phyloP scores from a whole-genome alignment of 768 basidiomycete genomes.

The Erythrobasidium yunnanense region DNA sequence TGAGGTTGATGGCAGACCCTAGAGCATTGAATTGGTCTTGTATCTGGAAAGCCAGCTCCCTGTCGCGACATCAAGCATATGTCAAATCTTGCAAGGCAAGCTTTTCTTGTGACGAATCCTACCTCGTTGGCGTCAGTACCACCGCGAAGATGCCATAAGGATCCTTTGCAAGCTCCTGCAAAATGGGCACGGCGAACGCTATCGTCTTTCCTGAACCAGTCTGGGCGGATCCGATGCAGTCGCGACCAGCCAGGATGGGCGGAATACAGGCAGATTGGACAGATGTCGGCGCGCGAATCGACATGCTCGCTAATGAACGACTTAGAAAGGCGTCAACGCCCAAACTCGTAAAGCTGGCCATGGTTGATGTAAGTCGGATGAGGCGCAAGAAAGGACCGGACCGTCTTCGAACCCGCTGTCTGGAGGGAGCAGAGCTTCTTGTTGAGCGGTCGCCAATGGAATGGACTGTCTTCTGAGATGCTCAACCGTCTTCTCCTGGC shows the following conservation, averaged over 20 bases:
- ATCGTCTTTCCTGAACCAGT: conserved; percentile 97
- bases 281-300: conserved; percentile 71
- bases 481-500: too few relatives aligned
- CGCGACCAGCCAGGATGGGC: conserved; percentile 71
- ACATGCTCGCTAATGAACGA: conserved; percentile 62
- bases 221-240: conserved; percentile 95
- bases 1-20: conserved; percentile 66
- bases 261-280: conserved; percentile 86
- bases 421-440: too few relatives aligned
- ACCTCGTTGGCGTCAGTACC: conserved; percentile 91
- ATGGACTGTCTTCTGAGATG: too few relatives aligned
- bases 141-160: conserved; percentile 92
- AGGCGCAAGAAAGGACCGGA: too few relatives aligned
- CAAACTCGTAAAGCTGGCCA: conserved; percentile 41
- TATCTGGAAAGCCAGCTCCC: conserved; percentile 94
- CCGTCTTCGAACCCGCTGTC: too few relatives aligned
- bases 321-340: conserved; percentile 49
- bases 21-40: conserved; percentile 90
- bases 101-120: conserved; percentile 36
- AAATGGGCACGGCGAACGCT: conserved; percentile 88
- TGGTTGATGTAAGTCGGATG: background rate
- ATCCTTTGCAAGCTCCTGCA: conserved; percentile 74
- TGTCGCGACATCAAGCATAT: conserved; percentile 40
- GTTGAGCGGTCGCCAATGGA: too few relatives aligned
- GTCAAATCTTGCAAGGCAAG: background rate